Evolutionary conservation across 2,329 filamentous ascomycete species (phyloP).

Genomic region (Penicillium sp.): DNA sequence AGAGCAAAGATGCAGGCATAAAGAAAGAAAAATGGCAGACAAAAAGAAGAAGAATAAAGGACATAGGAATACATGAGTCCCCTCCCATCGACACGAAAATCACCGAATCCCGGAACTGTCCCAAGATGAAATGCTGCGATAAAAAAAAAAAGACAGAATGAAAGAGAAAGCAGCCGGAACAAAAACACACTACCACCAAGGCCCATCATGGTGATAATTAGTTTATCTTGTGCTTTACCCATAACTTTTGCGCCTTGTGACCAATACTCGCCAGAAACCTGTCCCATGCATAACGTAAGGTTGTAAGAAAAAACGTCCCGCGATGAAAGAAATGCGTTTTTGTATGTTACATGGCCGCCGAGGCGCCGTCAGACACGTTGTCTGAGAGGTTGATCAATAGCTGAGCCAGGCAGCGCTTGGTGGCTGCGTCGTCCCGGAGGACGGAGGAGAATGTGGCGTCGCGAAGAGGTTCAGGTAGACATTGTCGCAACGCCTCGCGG

Average conservation of each 20-base stretch:
- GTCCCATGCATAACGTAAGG: constrained; percentile 44
- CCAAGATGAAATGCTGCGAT: constrained; percentile 19
- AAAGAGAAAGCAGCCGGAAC: constrained; percentile 13
- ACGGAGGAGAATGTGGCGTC: constrained; percentile 97
- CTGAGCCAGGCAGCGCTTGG: constrained; percentile 96
- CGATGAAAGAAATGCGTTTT: constrained; percentile 35
- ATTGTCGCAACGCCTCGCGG: constrained; percentile 90
- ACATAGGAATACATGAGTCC: constrained; percentile 27
- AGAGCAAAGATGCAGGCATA: constrained; percentile 8
- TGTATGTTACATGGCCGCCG: constrained; percentile 41
- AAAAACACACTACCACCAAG: constrained; percentile 6
- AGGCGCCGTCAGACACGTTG: constrained; percentile 64
- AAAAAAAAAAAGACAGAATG: constrained; percentile 18
- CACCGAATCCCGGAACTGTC: constrained; percentile 21
- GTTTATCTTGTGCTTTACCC: constrained; percentile 20
- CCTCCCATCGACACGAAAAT: constrained; percentile 24
- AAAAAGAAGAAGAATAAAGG: constrained; percentile 18
- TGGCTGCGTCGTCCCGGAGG: constrained; percentile 92
- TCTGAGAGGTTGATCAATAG: constrained; percentile 95
- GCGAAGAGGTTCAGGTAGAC: constrained; percentile 95
- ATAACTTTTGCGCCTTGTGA: constrained; percentile 40
- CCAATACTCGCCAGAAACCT: constrained; percentile 42
- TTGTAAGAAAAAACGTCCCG: constrained; percentile 31
- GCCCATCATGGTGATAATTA: constrained; percentile 6
- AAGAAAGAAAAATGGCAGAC: constrained; percentile 10